Evolutionary conservation across 1,284 basidiomycete genomes (phyloP).

Genomic region (Ceratobasidium papillatum): DNA sequence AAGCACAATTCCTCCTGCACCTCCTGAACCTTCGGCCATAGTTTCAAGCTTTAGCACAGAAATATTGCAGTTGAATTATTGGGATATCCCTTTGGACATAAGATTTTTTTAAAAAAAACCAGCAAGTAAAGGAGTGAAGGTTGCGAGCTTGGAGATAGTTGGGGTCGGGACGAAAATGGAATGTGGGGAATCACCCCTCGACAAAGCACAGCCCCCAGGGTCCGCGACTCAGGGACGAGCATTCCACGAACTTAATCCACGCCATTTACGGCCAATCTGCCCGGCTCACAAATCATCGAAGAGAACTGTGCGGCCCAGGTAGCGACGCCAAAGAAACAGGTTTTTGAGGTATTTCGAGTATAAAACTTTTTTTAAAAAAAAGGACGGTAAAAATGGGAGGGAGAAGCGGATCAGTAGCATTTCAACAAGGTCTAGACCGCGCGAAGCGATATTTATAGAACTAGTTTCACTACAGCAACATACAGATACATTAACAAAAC

Average conservation of each 20-base stretch:
- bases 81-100: not conserved
- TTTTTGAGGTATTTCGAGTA: too few species aligned
- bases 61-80: not conserved
- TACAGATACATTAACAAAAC: too few species aligned
- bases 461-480: too few species aligned
- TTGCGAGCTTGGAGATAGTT: conserved; percentile 16
- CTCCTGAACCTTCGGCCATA: conserved; percentile 31
- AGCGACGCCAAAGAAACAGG: too few species aligned
- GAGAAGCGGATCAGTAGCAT: too few species aligned
- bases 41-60: not conserved
- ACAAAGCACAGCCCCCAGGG: conserved; percentile 21
- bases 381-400: too few species aligned
- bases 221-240: not conserved
- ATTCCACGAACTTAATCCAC: not conserved
- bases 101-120: not conserved
- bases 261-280: not conserved
- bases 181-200: conserved; percentile 12
- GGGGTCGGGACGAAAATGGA: not conserved
- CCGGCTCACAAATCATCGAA: too few species aligned
- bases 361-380: too few species aligned
- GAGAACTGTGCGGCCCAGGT: too few species aligned
- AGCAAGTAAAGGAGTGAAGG: not conserved
- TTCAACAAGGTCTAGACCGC: too few species aligned
- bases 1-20: conserved; percentile 30
- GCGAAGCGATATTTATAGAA: too few species aligned